These are phyloP conservation scores for Blumeriella jaapii DNA, from an alignment of 2,329 filamentous ascomycete genomes.

Conservation along the genomic window DNA sequence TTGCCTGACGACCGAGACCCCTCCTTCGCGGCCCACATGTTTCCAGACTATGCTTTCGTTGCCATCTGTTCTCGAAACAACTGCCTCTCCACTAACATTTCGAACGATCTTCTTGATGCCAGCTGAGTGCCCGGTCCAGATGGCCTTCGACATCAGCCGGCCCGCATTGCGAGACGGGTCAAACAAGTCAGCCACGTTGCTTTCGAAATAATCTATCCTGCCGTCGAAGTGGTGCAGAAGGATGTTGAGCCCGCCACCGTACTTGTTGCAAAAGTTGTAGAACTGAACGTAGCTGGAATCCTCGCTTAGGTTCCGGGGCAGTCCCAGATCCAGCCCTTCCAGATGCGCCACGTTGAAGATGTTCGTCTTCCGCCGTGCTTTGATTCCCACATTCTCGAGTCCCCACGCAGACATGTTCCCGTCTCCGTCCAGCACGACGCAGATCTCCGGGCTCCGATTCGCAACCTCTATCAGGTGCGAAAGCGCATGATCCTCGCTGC, in stretches of 20 bases:
- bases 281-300: slow-evolving; percentile 50
- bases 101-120: slow-evolving; percentile 78
- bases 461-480: slow-evolving; percentile 80
- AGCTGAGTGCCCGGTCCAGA: slow-evolving; percentile 76
- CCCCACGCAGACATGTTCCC: slow-evolving; percentile 90
- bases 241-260: slow-evolving; percentile 55
- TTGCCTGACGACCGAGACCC: slow-evolving; percentile 49
- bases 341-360: slow-evolving; percentile 83
- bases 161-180: slow-evolving; percentile 52
- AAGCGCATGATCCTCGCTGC: slow-evolving; percentile 55
- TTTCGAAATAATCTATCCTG: slow-evolving; percentile 69
- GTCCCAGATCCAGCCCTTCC: slow-evolving; percentile 41
- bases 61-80: slow-evolving; percentile 68
- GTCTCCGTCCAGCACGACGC: slow-evolving; percentile 69
- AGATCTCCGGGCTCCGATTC: slow-evolving; percentile 77
- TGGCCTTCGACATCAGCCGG: slow-evolving; percentile 49
- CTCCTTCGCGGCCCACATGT: slow-evolving; percentile 42
- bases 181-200: slow-evolving; percentile 67
- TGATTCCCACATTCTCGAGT: slow-evolving; percentile 72
- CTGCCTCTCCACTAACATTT: slow-evolving; percentile 66
- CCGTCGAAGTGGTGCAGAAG: slow-evolving; percentile 80
- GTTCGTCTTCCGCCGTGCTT: slow-evolving; percentile 49
- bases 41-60: slow-evolving; percentile 80
- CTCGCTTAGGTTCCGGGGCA: slow-evolving; percentile 15
- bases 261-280: slow-evolving; percentile 57